Base-by-base conservation (phyloP, 2,329 filamentous ascomycete species). In the Verticillium dahliae region DNA sequence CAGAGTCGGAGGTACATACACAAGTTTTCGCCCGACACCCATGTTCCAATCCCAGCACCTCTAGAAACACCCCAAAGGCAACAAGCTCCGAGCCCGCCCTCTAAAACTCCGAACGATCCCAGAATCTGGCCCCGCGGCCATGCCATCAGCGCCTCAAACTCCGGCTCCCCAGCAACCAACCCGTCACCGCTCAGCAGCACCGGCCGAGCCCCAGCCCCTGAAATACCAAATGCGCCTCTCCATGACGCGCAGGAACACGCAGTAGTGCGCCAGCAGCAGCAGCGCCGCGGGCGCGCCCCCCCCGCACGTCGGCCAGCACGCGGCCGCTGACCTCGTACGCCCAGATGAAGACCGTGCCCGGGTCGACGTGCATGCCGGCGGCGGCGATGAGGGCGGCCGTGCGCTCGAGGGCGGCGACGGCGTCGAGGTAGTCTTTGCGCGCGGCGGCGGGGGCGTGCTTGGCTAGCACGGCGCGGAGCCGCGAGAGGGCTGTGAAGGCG, bases 151-250 rank as follows among this genome's bases (percentile, higher is more conserved):
- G 14, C 13, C 39, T n/a, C n/a, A 6, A 45, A 2, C 6, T 4
- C 38, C 11, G 39, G n/a, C 5, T 18, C 39, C 15, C 15, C 57
- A 4, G 45, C 41, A n/a, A 64, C 15, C 11, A 33, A 15, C 15
- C 1, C 35, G 7, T 72, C 70, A 41, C 67, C 63, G 4, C 65
- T 58, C 10, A 27, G 56, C 10, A 73, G 57, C 1, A 68, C 7
- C 37, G 66, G 65, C n/a, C 45, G 60, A 10, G 67, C 63, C 63
- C 71, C 71, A 72, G 2, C 70, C 69, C 57, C 63, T 65, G 1
- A 64, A 9, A 57, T 61, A 71, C 71, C 71, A 72, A 57, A 66
- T 70, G 15, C 52, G 60, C 37, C 59, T 69, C 50, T 72, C 69
- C 6, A 71, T 33, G 3, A 65, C 58, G 34, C 68, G 65, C 18